phyloP scores from a whole-genome alignment of 768 basidiomycete species.

The Leccinum longicurvipes region DNA sequence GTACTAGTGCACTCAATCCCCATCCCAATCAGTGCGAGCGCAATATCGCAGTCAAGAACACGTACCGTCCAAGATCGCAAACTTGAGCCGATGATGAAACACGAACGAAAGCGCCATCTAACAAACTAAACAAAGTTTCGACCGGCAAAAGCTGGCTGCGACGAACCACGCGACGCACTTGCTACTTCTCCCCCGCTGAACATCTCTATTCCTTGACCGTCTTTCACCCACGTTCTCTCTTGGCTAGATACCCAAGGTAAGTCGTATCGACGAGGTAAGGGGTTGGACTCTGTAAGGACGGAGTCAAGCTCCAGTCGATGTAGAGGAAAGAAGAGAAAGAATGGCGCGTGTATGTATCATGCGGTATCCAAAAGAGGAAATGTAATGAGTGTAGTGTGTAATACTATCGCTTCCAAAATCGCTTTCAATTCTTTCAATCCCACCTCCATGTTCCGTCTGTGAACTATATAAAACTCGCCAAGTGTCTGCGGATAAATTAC shows the following conservation, averaged over 20 bases:
- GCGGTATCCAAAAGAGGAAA: no score
- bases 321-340: no score
- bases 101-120: conserved; percentile 90
- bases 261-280: no score
- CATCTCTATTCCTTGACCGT: conserved; percentile 89
- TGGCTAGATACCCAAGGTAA: conserved; percentile 80
- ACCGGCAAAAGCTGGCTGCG: neutral
- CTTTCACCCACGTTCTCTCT: conserved; percentile 84
- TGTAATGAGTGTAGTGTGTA: no score
- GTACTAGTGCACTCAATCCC: conserved; percentile 86
- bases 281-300: no score
- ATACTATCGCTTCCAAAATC: conserved; percentile 78
- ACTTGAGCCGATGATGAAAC: conserved; percentile 82
- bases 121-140: conserved; percentile 27
- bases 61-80: conserved; percentile 76
- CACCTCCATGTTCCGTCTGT: conserved; percentile 41
- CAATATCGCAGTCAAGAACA: conserved; percentile 42
- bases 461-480: conserved; percentile 67
- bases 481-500: conserved; percentile 79
- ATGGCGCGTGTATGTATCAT: no score
- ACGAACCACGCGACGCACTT: conserved; percentile 41
- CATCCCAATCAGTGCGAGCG: neutral
- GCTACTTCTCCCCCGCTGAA: conserved; percentile 95
- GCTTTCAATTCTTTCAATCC: conserved; percentile 67
- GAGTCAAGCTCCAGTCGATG: no score